Evolutionary conservation across 768 basidiomycete genomes (phyloP), one percentile per base, ranked within the genome.

Genomic region (Termitomyces heimii): DNA sequence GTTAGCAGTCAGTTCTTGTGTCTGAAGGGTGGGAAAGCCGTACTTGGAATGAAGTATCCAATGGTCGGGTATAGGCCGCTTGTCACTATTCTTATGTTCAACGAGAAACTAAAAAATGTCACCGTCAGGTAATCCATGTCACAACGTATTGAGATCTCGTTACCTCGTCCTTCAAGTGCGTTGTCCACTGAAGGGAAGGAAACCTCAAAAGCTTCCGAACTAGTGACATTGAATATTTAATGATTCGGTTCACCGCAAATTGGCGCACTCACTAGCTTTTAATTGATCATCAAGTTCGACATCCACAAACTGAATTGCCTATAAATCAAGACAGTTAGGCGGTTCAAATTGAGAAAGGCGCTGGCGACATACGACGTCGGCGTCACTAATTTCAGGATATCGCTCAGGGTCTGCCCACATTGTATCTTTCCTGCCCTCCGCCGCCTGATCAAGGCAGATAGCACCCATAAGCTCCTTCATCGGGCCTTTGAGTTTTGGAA

Each of bases 41-140:
- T 66, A 88, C 89, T 81, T 84, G 18, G 86, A 88, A 46, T 92
- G 75, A 46, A 84, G 66, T 12, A 77, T 70, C 90, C 92, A 95
- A 39, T 69, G 66, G 22, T 72, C 74, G 9, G 82, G 81, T 42
- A 82, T 76, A 7, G 72, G 72, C 72, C 79, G 60, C 70, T 85
- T 67, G 68, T 80, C 76, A 16, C 61, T 69, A 53, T 82, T 84
- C 59, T 83, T 86, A 24, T 96, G 71, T 68, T 96, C 92, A 10
- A 96, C 75, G 10, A 97, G 74, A 67, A 82, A 95, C 87, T 97
- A 62, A 7, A 29, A 35, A 26, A 59, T 34, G 26, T 3, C 34
- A 48, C 29, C 16, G 14, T 29, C 26, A 40, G 35, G 28, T 31
- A 35, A 55, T 22, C 3, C 29, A 55, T 20, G 4, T 28, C 9